These are phyloP conservation scores for Suillus placidus DNA, from an alignment of 768 basidiomycete species.

Conservation along the genomic window DNA sequence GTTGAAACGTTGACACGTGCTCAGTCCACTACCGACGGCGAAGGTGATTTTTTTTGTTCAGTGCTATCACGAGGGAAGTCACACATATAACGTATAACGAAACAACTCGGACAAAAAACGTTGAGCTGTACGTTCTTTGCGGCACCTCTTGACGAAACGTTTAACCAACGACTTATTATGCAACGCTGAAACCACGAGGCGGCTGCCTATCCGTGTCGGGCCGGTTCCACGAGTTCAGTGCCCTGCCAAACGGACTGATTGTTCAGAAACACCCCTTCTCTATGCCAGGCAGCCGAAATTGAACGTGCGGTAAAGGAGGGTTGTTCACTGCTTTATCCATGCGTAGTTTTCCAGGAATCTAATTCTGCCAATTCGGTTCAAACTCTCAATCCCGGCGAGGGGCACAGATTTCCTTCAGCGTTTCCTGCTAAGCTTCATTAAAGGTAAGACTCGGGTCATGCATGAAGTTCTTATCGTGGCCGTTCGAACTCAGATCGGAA, in stretches of 20 bases:
- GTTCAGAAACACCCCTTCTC: constrained; percentile 20
- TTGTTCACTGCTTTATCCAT: constrained; percentile 15
- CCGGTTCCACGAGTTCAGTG: constrained; percentile 12
- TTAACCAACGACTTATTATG: not conserved
- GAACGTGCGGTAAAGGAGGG: constrained; percentile 25
- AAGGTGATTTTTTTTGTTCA: not conserved
- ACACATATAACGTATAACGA: not conserved
- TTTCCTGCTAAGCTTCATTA: constrained; percentile 1
- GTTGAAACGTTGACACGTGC: not conserved
- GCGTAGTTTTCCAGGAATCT: not conserved
- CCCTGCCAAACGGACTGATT: constrained; percentile 15
- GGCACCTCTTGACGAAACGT: not conserved
- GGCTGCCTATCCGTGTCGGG: constrained; percentile 23
- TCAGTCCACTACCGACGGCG: not conserved
- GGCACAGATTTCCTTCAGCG: not conserved
- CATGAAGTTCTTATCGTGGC: constrained; percentile 9
- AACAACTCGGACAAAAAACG: not conserved
- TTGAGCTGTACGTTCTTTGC: not conserved
- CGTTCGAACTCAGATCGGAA: constrained; percentile 18
- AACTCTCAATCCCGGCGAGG: not conserved
- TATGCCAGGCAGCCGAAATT: constrained; percentile 33
- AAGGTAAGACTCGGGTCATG: not conserved
- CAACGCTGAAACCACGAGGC: constrained; percentile 34
- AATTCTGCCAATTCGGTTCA: not conserved
- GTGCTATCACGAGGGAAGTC: not conserved